Conservation (phyloP, 352 stramenopile species). For the Phytophthora multivora region DNA sequence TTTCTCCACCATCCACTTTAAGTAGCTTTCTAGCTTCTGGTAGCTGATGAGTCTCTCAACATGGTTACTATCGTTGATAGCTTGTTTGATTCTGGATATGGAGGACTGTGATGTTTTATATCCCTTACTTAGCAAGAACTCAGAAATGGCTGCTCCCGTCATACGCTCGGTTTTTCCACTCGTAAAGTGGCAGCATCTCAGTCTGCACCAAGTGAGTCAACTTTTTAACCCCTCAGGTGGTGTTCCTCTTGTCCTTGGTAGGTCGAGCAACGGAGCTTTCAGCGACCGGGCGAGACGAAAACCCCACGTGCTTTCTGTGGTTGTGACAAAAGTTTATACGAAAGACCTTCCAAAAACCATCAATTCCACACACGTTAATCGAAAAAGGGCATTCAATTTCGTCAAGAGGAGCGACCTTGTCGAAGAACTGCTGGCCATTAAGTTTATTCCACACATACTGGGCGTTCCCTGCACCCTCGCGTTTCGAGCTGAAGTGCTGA, state of each 20-base stretch:
- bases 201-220: background rate
- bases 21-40: slow-evolving; percentile 10
- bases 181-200: slow-evolving; percentile 8
- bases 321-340: slow-evolving; percentile 18
- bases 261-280: background rate
- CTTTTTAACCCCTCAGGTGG: background rate
- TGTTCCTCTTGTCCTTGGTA: slow-evolving; percentile 10
- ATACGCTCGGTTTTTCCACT: background rate
- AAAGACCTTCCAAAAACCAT: slow-evolving; percentile 14
- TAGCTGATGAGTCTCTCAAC: background rate
- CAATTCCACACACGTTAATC: background rate
- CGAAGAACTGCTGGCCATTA: slow-evolving; percentile 16
- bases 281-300: background rate
- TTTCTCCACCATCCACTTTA: slow-evolving; percentile 11
- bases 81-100: slow-evolving; percentile 5
- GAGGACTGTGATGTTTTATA: background rate
- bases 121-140: background rate
- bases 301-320: slow-evolving; percentile 13
- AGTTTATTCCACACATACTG: slow-evolving; percentile 32
- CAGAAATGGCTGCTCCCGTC: background rate
- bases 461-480: slow-evolving; percentile 6
- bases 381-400: background rate
- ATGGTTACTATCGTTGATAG: background rate
- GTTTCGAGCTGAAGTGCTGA: too few relatives aligned
- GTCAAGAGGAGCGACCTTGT: background rate